A percentile compares a stretch with the other conserved stretches of the same genome.
phyloP scores from a whole-genome alignment of 2,329 filamentous ascomycete genomes.

The Tolypocladium album region DNA sequence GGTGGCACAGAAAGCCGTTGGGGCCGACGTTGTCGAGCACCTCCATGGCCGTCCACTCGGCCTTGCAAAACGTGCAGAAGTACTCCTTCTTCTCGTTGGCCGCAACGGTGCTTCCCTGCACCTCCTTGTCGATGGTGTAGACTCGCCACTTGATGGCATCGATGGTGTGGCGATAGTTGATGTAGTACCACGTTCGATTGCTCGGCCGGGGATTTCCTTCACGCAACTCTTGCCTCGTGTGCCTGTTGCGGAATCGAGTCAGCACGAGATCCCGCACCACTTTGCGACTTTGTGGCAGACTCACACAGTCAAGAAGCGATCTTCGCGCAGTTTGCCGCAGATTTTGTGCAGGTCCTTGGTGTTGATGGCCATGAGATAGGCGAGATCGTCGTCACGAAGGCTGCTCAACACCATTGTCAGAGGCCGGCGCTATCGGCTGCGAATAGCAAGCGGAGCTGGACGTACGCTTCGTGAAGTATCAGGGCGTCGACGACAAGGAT shows the following conservation, averaged over 20 bases:
- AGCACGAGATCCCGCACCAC: constrained; percentile 18
- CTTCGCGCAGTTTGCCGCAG: constrained; percentile 74
- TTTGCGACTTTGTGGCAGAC: constrained; percentile 13
- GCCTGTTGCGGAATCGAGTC: constrained; percentile 43
- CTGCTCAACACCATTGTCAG: constrained; percentile 49
- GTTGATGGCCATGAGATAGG: constrained; percentile 78
- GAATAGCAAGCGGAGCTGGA: not conserved
- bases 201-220: constrained; percentile 74
- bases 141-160: constrained; percentile 95
- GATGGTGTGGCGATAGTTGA: constrained; percentile 88
- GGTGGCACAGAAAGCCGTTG: constrained; percentile 71
- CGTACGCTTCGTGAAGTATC: constrained; percentile 70
- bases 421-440: not conserved
- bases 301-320: constrained; percentile 75
- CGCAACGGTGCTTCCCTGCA: constrained; percentile 73
- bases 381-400: constrained; percentile 81
- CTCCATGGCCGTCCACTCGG: constrained; percentile 84
- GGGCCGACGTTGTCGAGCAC: constrained; percentile 67
- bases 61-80: constrained; percentile 68
- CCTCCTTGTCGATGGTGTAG: constrained; percentile 76
- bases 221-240: constrained; percentile 56
- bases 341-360: constrained; percentile 86
- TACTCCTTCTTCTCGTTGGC: constrained; percentile 87
- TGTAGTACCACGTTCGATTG: constrained; percentile 91
- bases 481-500: constrained; percentile 80